phyloP scores from a whole-genome alignment of 2,329 filamentous ascomycete genomes.

The Trichoderma cornu-damae region DNA sequence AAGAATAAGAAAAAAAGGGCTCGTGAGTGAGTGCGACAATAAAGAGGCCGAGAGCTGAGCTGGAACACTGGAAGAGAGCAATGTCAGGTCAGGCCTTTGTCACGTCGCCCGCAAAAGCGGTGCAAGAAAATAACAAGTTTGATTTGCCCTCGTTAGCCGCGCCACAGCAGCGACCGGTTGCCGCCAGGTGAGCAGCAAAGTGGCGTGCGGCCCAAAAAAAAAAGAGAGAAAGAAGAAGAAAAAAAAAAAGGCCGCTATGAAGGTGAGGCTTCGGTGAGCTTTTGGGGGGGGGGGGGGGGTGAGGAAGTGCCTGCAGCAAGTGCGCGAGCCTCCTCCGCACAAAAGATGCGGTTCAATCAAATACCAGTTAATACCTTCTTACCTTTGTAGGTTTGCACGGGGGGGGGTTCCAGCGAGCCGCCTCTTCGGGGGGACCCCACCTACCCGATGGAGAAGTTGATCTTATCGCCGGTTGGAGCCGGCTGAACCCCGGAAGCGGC shows the following conservation, averaged over 20 bases:
- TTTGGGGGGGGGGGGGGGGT: no score
- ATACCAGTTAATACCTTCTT: no score
- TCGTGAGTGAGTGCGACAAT: neutral
- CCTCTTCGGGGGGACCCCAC: constrained; percentile 12
- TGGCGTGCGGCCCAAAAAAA: no score
- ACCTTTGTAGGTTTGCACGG: no score
- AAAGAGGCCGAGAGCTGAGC: neutral
- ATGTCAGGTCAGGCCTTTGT: neutral
- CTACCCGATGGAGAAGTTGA: constrained; percentile 14
- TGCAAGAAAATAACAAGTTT: no score
- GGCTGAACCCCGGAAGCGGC: constrained; percentile 16
- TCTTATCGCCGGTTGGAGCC: constrained; percentile 13
- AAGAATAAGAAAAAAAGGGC: neutral
- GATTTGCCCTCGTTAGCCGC: neutral
- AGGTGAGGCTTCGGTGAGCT: constrained; percentile 9
- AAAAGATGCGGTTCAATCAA: constrained; percentile 1
- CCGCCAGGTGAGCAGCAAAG: neutral
- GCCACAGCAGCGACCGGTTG: neutral
- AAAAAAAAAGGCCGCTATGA: no score
- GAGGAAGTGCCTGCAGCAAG: constrained; percentile 12
- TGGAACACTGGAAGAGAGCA: no score
- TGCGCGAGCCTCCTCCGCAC: no score
- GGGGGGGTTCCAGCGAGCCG: neutral
- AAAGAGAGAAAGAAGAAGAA: no score
- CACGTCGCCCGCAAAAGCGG: neutral